phyloP scores from a whole-genome alignment of 208 protist species.

The Wallacemonas sp. region DNA sequence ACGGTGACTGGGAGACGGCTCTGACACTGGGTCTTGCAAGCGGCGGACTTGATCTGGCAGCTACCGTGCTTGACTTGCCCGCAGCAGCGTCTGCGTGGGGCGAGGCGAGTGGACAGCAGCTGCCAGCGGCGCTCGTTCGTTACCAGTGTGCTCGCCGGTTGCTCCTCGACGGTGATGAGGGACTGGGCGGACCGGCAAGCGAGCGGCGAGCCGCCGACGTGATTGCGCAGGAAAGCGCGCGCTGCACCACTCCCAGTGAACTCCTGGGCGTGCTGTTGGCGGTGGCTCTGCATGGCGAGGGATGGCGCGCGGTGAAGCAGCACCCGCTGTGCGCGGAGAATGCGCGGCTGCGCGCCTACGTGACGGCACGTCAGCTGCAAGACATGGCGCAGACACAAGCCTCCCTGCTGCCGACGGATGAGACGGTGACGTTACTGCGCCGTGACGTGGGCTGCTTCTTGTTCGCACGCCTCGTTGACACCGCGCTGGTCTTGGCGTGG shows the following conservation, averaged over 20 bases:
- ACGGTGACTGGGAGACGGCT: constrained; percentile 21
- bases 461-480: constrained; percentile 38
- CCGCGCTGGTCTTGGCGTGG: constrained; percentile 35
- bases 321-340: neutral
- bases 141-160: neutral
- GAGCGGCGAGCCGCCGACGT: neutral
- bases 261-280: constrained; percentile 38
- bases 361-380: neutral
- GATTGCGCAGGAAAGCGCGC: neutral
- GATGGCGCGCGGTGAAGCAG: neutral
- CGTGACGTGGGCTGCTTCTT: constrained; percentile 42
- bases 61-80: neutral
- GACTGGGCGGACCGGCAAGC: neutral
- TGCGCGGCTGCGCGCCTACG: neutral
- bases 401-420: no score
- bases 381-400: neutral
- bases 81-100: neutral
- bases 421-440: neutral
- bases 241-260: neutral
- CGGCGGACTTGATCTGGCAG: neutral
- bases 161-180: no score
- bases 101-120: neutral
- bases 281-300: constrained; percentile 33
- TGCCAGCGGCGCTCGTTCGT: neutral
- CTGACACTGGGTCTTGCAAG: constrained; percentile 28